Conservation (phyloP, 768 basidiomycete genomes). For the Podaxis rugospora region DNA sequence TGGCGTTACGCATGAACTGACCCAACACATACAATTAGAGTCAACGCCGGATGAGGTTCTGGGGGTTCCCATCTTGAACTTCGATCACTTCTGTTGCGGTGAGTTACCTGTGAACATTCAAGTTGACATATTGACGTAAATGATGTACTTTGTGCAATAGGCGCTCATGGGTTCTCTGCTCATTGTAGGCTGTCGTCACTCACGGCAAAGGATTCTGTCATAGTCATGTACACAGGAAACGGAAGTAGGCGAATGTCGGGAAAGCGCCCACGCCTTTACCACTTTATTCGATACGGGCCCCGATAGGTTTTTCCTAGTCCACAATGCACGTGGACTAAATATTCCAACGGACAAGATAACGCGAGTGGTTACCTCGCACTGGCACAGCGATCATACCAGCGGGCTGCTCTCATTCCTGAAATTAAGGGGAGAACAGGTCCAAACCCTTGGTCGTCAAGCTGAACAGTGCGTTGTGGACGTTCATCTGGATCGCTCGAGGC, state of each 20-base stretch:
- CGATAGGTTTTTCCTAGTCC: slow-evolving; percentile 68
- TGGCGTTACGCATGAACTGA: slow-evolving; percentile 71
- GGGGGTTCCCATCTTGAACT: slow-evolving; percentile 62
- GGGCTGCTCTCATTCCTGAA: slow-evolving; percentile 65
- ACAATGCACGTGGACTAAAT: slow-evolving; percentile 62
- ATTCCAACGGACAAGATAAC: slow-evolving; percentile 50
- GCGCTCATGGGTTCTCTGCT: slow-evolving; percentile 83
- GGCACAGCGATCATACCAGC: slow-evolving; percentile 76
- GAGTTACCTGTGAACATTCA: slow-evolving; percentile 1
- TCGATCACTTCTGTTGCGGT: slow-evolving; percentile 66
- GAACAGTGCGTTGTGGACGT: slow-evolving; percentile 56
- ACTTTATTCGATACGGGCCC: slow-evolving; percentile 85
- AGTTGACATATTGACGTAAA: not conserved
- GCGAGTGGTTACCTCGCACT: slow-evolving; percentile 69
- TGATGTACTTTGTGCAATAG: slow-evolving; percentile 26
- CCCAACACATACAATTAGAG: slow-evolving; percentile 52
- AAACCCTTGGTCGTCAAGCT: not conserved
- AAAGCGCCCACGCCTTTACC: slow-evolving; percentile 18
- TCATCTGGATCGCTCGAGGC: slow-evolving; percentile 71
- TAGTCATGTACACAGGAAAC: slow-evolving; percentile 2
- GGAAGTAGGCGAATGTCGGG: not conserved
- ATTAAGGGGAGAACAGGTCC: slow-evolving; percentile 26
- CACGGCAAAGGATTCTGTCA: not conserved
- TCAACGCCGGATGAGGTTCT: slow-evolving; percentile 39
- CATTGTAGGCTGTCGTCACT: slow-evolving; percentile 43